These are phyloP conservation scores for Aspergillus arachidicola DNA, from an alignment of 2,329 filamentous ascomycete species.

Conservation along the genomic window DNA sequence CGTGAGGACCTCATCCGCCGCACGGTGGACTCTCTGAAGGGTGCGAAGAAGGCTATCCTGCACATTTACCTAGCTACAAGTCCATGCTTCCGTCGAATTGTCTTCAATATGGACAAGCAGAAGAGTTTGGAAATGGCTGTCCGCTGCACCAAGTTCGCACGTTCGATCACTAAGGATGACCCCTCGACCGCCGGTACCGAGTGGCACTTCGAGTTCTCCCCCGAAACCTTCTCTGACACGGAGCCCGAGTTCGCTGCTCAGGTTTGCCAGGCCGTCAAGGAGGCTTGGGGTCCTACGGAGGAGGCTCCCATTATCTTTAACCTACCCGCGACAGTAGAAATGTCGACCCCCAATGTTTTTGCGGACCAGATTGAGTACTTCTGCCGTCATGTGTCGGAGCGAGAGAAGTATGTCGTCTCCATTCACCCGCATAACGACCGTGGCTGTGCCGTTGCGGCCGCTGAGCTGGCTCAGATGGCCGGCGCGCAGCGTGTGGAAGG, in stretches of 20 bases:
- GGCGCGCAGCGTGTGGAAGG: slow-evolving; percentile 93
- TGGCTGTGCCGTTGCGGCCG: slow-evolving; percentile 84
- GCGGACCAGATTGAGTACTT: slow-evolving; percentile 98
- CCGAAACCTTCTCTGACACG: slow-evolving; percentile 80
- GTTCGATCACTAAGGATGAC: slow-evolving; percentile 85
- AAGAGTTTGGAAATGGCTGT: slow-evolving; percentile 81
- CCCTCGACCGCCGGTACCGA: slow-evolving; percentile 59
- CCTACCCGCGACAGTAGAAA: slow-evolving; percentile 91
- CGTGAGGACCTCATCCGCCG: slow-evolving; percentile 85
- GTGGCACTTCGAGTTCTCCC: slow-evolving; percentile 54
- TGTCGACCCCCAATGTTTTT: slow-evolving; percentile 92
- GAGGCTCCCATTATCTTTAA: slow-evolving; percentile 93
- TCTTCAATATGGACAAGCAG: slow-evolving; percentile 85
- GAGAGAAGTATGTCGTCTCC: slow-evolving; percentile 85
- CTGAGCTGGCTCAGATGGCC: slow-evolving; percentile 93
- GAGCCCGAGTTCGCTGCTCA: slow-evolving; percentile 78
- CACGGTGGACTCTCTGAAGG: slow-evolving; percentile 85
- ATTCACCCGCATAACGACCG: slow-evolving; percentile 95
- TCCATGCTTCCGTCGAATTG: slow-evolving; percentile 88
- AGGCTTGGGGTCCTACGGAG: slow-evolving; percentile 80
- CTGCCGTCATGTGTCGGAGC: slow-evolving; percentile 78
- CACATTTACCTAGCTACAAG: slow-evolving; percentile 96
- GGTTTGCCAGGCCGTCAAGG: slow-evolving; percentile 91
- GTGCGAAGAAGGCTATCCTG: slow-evolving; percentile 89
- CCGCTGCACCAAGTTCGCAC: slow-evolving; percentile 80